phyloP scores from a whole-genome alignment of 1,284 basidiomycete species.

The Mycena citricolor region DNA sequence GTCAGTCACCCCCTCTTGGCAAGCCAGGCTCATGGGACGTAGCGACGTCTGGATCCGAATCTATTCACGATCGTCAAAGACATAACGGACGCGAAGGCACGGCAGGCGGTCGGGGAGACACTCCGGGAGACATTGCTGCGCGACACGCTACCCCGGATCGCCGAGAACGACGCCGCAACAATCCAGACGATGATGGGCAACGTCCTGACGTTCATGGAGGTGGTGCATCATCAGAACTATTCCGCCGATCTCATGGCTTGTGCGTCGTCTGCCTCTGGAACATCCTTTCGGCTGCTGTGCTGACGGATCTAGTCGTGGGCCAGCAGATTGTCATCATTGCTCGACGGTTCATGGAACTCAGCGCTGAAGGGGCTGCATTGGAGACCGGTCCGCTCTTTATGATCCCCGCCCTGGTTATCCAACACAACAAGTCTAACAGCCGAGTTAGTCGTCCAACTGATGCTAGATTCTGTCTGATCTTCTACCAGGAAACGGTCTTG shows the following conservation, averaged over 20 bases:
- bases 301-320: slow-evolving; percentile 47
- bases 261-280: slow-evolving; percentile 33
- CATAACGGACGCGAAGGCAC: slow-evolving; percentile 41
- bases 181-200: slow-evolving; percentile 57
- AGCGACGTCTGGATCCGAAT: slow-evolving; percentile 48
- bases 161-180: slow-evolving; percentile 48
- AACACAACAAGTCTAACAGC: slow-evolving; percentile 59
- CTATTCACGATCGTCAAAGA: slow-evolving; percentile 57
- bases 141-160: slow-evolving; percentile 48
- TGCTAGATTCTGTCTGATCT: slow-evolving; percentile 4
- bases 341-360: slow-evolving; percentile 34
- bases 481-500: slow-evolving; percentile 53
- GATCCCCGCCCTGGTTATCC: slow-evolving; percentile 51
- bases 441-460: slow-evolving; percentile 53
- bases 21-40: slow-evolving; percentile 7
- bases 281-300: not conserved
- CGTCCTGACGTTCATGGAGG: slow-evolving; percentile 50
- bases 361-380: slow-evolving; percentile 49
- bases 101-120: slow-evolving; percentile 31
- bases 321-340: slow-evolving; percentile 51
- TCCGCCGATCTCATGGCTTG: slow-evolving; percentile 52
- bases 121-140: slow-evolving; percentile 55
- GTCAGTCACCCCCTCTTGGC: not conserved
- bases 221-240: slow-evolving; percentile 54
- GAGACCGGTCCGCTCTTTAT: slow-evolving; percentile 56